Evolutionary conservation across 1,139 yeast species (phyloP).

Genomic region (Arxiozyma telluris): DNA sequence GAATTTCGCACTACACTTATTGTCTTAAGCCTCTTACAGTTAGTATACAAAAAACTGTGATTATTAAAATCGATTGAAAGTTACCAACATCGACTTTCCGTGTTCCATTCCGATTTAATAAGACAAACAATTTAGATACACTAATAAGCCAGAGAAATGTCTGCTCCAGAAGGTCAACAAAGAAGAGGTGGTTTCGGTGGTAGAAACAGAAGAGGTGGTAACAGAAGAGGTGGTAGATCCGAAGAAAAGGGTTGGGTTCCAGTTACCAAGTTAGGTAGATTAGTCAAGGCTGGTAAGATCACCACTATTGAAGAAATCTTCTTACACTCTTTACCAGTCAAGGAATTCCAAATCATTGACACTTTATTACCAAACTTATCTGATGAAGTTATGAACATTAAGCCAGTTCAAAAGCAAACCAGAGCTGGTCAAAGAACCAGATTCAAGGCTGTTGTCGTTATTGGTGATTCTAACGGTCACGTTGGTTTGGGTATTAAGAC

Average conservation of each 20-base stretch:
- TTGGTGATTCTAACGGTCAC: constrained; percentile 99
- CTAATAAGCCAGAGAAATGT: constrained; percentile 43
- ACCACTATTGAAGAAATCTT: constrained; percentile 95
- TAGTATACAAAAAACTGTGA: neutral
- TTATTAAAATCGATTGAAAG: constrained; percentile 58
- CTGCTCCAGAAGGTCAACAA: constrained; percentile 33
- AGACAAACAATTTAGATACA: constrained; percentile 15
- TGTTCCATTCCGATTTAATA: constrained; percentile 66
- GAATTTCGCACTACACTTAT: neutral
- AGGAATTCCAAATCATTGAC: constrained; percentile 99
- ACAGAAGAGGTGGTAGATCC: constrained; percentile 59
- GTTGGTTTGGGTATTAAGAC: constrained; percentile 99
- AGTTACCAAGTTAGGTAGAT: constrained; percentile 99
- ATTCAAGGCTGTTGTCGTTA: constrained; percentile 99
- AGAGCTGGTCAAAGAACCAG: constrained; percentile 99
- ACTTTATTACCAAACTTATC: constrained; percentile 88
- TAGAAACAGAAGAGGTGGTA: constrained; percentile 52
- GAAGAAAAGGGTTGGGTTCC: constrained; percentile 99
- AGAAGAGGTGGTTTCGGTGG: constrained; percentile 65
- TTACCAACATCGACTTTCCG: constrained; percentile 90
- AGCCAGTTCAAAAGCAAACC: constrained; percentile 99
- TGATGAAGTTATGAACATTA: constrained; percentile 99
- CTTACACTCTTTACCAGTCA: constrained; percentile 98
- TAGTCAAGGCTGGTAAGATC: constrained; percentile 98
- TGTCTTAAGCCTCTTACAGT: neutral